Evolutionary conservation across 2,329 filamentous ascomycete species (phyloP).

Genomic region (Daldinia sp.): DNA sequence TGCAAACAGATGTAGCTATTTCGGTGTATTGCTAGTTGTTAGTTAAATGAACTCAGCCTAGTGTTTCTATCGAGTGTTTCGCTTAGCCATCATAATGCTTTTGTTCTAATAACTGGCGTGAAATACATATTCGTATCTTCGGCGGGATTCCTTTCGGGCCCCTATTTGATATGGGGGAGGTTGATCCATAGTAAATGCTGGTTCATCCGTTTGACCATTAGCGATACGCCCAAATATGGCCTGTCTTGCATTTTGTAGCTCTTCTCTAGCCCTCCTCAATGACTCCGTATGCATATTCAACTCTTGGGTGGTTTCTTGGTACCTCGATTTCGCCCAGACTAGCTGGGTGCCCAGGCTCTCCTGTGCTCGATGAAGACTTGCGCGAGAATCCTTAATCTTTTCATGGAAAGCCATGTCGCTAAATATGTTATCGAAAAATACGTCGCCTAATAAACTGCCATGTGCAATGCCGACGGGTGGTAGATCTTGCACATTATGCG

Average conservation of each 20-base stretch:
- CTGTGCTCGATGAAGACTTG: conserved; percentile 47
- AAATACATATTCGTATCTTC: background rate
- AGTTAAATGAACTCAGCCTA: background rate
- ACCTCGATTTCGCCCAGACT: conserved; percentile 33
- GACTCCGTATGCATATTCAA: conserved; percentile 46
- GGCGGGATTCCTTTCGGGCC: background rate
- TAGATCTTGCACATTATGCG: conserved; percentile 51
- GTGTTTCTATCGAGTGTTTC: background rate
- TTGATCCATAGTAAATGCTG: conserved; percentile 4
- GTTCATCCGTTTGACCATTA: background rate
- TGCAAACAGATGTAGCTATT: background rate
- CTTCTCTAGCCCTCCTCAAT: conserved; percentile 48
- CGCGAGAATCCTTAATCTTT: conserved; percentile 56
- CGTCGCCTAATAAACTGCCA: conserved; percentile 57
- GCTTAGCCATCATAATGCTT: too few relatives aligned
- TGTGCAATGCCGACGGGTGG: conserved; percentile 54
- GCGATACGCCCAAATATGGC: conserved; percentile 50
- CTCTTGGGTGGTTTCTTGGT: conserved; percentile 41
- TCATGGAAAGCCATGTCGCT: conserved; percentile 61
- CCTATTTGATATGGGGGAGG: conserved; percentile 31
- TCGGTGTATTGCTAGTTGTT: background rate
- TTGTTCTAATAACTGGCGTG: background rate
- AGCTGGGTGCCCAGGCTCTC: conserved; percentile 46
- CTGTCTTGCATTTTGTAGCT: conserved; percentile 56
- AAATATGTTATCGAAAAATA: conserved; percentile 65